Base-by-base conservation (phyloP, 257 asterid species). In the Marsdenia floribunda region DNA sequence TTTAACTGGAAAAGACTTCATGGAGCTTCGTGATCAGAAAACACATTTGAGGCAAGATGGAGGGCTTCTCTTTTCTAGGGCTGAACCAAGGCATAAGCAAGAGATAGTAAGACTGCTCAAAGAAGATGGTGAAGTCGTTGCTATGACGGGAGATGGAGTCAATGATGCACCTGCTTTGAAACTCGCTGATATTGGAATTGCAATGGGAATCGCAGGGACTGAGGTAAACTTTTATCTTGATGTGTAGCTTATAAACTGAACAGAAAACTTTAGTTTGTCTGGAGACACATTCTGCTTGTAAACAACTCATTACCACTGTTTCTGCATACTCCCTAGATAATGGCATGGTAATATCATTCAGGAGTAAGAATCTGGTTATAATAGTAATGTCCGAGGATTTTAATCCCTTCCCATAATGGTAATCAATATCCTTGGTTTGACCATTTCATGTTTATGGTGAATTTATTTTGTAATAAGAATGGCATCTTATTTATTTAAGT, bases 141-240 rank as follows among this genome's bases (percentile, higher is more conserved):
- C 99, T 35, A 95, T 95, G 99, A 95, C 99, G 29, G 99, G 99
- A 58, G 99, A 95, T 87, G 99, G 99, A 71, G 99, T 95, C 79
- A 95, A 93, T 74, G 98, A 93, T 79, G 98, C 98, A 35, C 98
- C 98, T 70, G 98, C 98, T 38, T 77, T 93, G 80, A 95, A 92
- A 81, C 80, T 92, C 83, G 99, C 99, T 44, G 99, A 95, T 84
- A 95, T 92, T 81, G 99, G 99, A 75, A 89, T 95, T 79, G 98
- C 99, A 33, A 95, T 95, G 99, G 99, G 99, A 69, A 95, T 95
- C 75, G 68, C 96, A 7, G 99, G 99, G 80, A 95, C 99, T 26
- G 99, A 95, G 98, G 99, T 90, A 68, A 76, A 44, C 33, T 67
- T 66, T 67, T 55, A 21, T 44, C 35, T 42, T 9, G 4, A 18